Evolutionary conservation across 805 yeast genomes (phyloP), one percentile per base, ranked within the genome.

Genomic region (Ogataea paradorogensis): DNA sequence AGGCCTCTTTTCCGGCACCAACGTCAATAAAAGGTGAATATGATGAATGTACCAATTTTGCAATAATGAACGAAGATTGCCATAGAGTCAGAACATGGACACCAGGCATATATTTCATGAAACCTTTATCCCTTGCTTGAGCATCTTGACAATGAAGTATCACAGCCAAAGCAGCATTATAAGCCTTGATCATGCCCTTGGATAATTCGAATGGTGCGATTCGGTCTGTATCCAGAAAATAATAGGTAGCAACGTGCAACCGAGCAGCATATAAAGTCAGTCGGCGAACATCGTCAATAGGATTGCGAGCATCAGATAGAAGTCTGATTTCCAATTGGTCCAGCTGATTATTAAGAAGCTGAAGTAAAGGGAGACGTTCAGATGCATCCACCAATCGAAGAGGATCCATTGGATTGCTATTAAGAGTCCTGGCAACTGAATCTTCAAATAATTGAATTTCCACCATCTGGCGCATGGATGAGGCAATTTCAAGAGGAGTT

Each of bases 11-110:
- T 7, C 96, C 97, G 0, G 80, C 70, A 2, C 76, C 78, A 24
- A 78, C 62, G 61, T 89, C 96, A 11, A 90, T 56, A 11, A 80
- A 73, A 20, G 74, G 67, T 18, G 80, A 73, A 53, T 87, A 66
- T 1, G 87, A 75, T 1, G 96, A 87, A 56, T 89, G 90, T 7
- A 78, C 74, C 33, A 91, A 67, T 53, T 86, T 81, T 38, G 84
- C 85, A 23, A 93, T 78, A 27, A 91, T 79, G 52, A 89, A 84
- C 2, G 95, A 80, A 1, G 96, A 84, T 62, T 93, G 98, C 96
- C 98, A 89, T 21, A 90, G 76, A 33, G 83, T 80, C 46, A 88
- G 69, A 2, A 89, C 77, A 56, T 85, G 82, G 1, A 86, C 88
- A 35, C 84, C 84, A 0, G 99, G 98, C 32, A 91, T 70, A 54